Conservation (phyloP, 768 basidiomycete species). For the Hemileccinum rubropunctum region DNA sequence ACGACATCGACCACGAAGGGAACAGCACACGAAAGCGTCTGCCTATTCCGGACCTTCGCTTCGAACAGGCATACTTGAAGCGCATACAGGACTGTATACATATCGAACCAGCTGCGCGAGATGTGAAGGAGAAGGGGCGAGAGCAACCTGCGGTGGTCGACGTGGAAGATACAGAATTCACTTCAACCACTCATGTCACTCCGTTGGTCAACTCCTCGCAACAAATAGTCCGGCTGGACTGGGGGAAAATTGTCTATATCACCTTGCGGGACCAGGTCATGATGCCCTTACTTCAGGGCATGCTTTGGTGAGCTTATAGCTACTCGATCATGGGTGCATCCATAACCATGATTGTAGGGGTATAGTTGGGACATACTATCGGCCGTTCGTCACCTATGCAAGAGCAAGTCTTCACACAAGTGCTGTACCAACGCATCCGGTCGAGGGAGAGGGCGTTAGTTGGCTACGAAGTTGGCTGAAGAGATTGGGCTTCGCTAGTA, state of each 20-base stretch:
- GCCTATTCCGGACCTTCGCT: slow-evolving; percentile 75
- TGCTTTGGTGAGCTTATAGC: slow-evolving; percentile 51
- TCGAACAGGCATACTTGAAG: slow-evolving; percentile 68
- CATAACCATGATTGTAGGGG: slow-evolving; percentile 22
- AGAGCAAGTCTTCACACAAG: slow-evolving; percentile 15
- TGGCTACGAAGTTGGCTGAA: slow-evolving; percentile 31
- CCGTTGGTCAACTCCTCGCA: slow-evolving; percentile 31
- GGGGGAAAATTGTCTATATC: slow-evolving; percentile 59
- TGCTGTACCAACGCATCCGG: slow-evolving; percentile 9
- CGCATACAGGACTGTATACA: slow-evolving; percentile 55
- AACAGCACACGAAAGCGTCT: slow-evolving; percentile 35
- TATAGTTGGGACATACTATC: slow-evolving; percentile 31
- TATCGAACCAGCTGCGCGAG: slow-evolving; percentile 28
- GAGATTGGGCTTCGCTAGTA: slow-evolving; percentile 28
- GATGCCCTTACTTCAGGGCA: slow-evolving; percentile 64
- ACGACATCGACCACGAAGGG: slow-evolving; percentile 14
- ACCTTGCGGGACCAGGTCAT: slow-evolving; percentile 68
- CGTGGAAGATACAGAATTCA: slow-evolving; percentile 20
- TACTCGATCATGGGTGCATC: not conserved
- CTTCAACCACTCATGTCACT: slow-evolving; percentile 25
- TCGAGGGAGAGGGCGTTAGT: slow-evolving; percentile 30
- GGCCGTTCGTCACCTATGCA: slow-evolving; percentile 26
- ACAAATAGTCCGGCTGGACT: slow-evolving; percentile 45
- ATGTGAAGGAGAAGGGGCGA: slow-evolving; percentile 34
- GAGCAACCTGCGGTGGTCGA: slow-evolving; percentile 11